Percentiles rank a stretch among this genome's conserved stretches.
Conservation (phyloP, 352 stramenopile genomes). For the Phytophthora sansomeana region DNA sequence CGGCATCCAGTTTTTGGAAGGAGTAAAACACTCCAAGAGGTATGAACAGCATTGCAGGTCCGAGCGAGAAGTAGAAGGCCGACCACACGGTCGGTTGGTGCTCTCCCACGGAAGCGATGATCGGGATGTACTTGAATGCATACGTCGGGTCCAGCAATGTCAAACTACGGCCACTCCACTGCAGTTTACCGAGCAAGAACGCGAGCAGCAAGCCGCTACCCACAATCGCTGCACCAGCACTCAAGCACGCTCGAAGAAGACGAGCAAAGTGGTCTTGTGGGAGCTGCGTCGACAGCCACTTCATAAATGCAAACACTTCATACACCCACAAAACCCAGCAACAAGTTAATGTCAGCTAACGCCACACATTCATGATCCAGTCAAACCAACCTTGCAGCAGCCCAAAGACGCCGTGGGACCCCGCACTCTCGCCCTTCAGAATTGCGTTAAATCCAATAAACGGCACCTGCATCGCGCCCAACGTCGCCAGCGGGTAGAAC, state of each 20-base stretch:
- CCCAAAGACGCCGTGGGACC: slow-evolving; percentile 93
- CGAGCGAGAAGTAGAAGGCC: slow-evolving; percentile 93
- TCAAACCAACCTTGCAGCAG: slow-evolving; percentile 80
- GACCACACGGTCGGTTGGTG: slow-evolving; percentile 95
- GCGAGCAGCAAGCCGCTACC: slow-evolving; percentile 50
- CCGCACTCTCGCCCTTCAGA: slow-evolving; percentile 77
- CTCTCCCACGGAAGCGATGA: slow-evolving; percentile 95
- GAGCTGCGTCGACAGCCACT: slow-evolving; percentile 60
- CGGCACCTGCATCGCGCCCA: slow-evolving; percentile 97
- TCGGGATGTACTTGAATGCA: slow-evolving; percentile 95
- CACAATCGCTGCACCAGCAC: slow-evolving; percentile 44
- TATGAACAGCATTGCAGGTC: slow-evolving; percentile 87
- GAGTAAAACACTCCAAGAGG: slow-evolving; percentile 92
- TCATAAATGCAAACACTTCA: slow-evolving; percentile 61
- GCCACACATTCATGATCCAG: slow-evolving; percentile 1
- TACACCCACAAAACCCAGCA: slow-evolving; percentile 3
- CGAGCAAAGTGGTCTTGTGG: slow-evolving; percentile 53
- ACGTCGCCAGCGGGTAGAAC: slow-evolving; percentile 97
- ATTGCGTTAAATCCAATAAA: slow-evolving; percentile 98
- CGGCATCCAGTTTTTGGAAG: slow-evolving; percentile 74
- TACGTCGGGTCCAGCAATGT: slow-evolving; percentile 94
- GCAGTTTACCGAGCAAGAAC: slow-evolving; percentile 77
- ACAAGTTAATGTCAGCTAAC: slow-evolving; percentile 26
- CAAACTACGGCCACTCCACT: slow-evolving; percentile 93
- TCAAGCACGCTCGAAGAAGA: slow-evolving; percentile 54